These are phyloP conservation scores for Citrus maxima DNA, from an alignment of 345 rosid genomes.

Conservation along the genomic window DNA sequence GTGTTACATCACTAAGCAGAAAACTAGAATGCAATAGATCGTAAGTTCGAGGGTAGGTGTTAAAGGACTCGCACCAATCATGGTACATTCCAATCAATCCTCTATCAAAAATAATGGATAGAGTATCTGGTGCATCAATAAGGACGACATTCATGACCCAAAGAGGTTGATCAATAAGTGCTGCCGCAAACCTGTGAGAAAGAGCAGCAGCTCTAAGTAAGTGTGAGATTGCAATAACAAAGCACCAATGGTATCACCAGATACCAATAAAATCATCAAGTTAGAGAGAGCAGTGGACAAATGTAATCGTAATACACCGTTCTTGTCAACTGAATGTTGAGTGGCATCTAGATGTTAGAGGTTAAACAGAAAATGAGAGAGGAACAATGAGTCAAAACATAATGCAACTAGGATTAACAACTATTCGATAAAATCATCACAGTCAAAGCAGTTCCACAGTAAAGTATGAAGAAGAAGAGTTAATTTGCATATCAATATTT, in stretches of 20 bases:
- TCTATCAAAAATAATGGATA: constrained; percentile 60
- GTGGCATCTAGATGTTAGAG: background rate
- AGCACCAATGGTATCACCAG: background rate
- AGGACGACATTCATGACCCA: constrained; percentile 98
- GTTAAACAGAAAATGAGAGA: background rate
- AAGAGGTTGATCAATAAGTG: constrained; percentile 57
- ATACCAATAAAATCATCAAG: background rate
- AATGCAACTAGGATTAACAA: background rate
- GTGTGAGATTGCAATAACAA: background rate
- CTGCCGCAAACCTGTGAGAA: constrained; percentile 70
- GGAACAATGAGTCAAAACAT: background rate
- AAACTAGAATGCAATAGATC: constrained; percentile 83
- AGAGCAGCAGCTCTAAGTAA: background rate
- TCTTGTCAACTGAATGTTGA: background rate
- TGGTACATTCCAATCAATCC: constrained; percentile 88
- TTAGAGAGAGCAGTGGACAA: background rate
- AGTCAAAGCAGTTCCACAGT: background rate
- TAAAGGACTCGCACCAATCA: constrained; percentile 90
- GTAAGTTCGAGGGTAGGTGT: constrained; percentile 84
- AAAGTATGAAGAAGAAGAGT: background rate
- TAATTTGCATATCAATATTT: background rate
- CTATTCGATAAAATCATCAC: background rate
- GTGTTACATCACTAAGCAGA: constrained; percentile 41
- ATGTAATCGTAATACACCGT: background rate
- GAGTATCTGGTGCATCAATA: constrained; percentile 55